Evolutionary conservation across 768 basidiomycete species (phyloP), one percentile per base, ranked within the genome.

Genomic region (Trametes elegans): DNA sequence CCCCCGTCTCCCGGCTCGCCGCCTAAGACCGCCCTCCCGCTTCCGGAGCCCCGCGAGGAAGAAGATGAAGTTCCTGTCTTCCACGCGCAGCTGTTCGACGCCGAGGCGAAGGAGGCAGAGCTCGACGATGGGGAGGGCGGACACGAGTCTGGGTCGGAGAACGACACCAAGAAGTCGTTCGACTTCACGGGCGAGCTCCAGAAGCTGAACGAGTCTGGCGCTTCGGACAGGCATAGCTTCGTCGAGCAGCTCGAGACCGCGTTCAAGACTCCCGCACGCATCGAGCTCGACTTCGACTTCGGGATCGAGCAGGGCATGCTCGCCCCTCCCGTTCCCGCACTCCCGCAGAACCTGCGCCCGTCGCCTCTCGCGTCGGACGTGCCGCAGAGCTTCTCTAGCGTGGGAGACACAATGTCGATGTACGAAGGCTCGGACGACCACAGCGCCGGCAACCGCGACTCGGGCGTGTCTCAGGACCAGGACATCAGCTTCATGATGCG

Each of bases 111-210:
- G 49, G 47, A 54, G 29, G 62, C 60, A 14, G 67, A 66, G 31
- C 66, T 79, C 40, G 78, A 80, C 23, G 79, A 79, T 7, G 71
- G 76, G 13, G 78, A 79, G 24, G 78, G 75, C 18, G 70, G 69
- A 19, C 74, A 58, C 32, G 52, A 40, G 5, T 71, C 74, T 11
- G 76, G 76, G 0, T 83, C 81, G 13, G 83, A 84, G 49, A 80
- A 81, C 48, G 81, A 86, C 58, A 91, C 89, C 0, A 89, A 85
- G 72, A 86, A 80, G 62, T 87, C 84, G 1, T 93, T 92, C 57
- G 90, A 93, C 63, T 93, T 92, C 64, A 93, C 90, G 0, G 87
- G 85, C 34, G 90, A 91, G 67, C 69, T 92, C 48, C 71, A 78
- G 68, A 83, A 74, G 62, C 74, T 92, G 44, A 84, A 86, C 49